phyloP scores from a whole-genome alignment of 805 yeast genomes.

The Priceomyces haplophilus region DNA sequence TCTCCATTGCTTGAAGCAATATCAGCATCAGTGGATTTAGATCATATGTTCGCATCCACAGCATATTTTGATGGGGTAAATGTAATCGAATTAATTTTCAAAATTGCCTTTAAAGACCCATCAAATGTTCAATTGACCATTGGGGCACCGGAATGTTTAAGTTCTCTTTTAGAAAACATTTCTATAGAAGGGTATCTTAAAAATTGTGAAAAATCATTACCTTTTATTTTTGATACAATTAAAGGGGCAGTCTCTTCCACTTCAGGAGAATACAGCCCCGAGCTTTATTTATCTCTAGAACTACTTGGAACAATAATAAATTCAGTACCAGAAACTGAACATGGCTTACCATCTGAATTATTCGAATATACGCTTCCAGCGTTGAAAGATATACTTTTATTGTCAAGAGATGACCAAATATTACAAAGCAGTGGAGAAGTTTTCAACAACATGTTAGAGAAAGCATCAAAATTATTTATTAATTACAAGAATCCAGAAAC shows the following conservation, averaged over 20 bases:
- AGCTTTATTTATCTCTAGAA: constrained; percentile 56
- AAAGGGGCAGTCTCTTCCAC: constrained; percentile 20
- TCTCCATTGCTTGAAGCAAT: constrained; percentile 69
- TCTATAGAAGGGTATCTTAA: constrained; percentile 42
- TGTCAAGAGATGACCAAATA: constrained; percentile 69
- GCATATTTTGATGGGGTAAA: constrained; percentile 16
- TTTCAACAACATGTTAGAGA: constrained; percentile 55
- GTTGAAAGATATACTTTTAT: constrained; percentile 37
- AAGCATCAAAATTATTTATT: constrained; percentile 33
- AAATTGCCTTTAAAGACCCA: constrained; percentile 68
- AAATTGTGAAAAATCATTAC: constrained; percentile 52
- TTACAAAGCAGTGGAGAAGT: constrained; percentile 76
- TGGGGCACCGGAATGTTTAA: constrained; percentile 68
- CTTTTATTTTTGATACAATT: constrained; percentile 41
- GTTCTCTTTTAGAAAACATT: constrained; percentile 51
- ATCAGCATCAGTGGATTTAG: constrained; percentile 49
- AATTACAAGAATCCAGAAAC: constrained; percentile 31
- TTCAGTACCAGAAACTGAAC: constrained; percentile 32
- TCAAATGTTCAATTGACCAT: constrained; percentile 67
- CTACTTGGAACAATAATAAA: constrained; percentile 50
- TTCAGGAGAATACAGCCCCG: constrained; percentile 54
- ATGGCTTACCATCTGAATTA: constrained; percentile 35
- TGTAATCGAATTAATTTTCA: constrained; percentile 57
- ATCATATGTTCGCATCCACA: constrained; percentile 23
- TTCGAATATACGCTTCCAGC: constrained; percentile 44